Base-by-base conservation (phyloP, 2,329 filamentous ascomycete genomes). In the Penicillium sp. region DNA sequence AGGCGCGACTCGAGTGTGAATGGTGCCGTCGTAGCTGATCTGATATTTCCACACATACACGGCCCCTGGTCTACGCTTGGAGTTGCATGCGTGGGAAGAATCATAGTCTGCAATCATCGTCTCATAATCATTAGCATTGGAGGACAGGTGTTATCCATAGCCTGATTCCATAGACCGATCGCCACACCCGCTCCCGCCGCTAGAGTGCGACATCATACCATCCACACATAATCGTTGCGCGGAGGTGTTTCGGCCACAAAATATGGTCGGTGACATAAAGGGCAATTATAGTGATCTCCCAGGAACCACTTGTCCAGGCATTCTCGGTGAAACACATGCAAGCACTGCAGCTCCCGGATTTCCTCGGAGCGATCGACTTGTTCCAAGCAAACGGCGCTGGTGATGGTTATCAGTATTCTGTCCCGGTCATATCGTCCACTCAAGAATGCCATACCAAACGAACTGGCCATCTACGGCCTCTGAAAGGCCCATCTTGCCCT, bases 221-320 rank as follows among this genome's bases (percentile, higher is more conserved):
- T 62, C 62, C 62, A 65, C 19, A 65, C 55, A 54, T 60, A 67
- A 35, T 65, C 61, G 18, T 51, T 57, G 19, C 48, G 54, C 6
- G 54, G 54, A 31, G 55, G 53, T 20, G 51, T 41, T 29, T 64
- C 59, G 32, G 59, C 48, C 25, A 55, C 48, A 43, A 55, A 67
- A 53, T 67, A 67, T 2, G 59, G 57, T 5, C 58, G 48, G 27
- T 67, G 62, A 32, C 64, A 68, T 18, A 67, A 50, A 13, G 64
- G 64, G 31, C 64, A 68, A 30, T 64, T 63, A 39, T 57, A 67
- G 32, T 68, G 64, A 46, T 64, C 58, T 9, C 62, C 55, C 26
- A 67, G 48, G 37, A 62, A 68, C 64, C 64, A 68, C 42, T 61
- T 65, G 27, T 68, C 64, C 16, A 68, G 45, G 36, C 64, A 67